These are phyloP conservation scores for Paramarasmius palmivorus DNA, from an alignment of 1,284 basidiomycete species.

Conservation along the genomic window DNA sequence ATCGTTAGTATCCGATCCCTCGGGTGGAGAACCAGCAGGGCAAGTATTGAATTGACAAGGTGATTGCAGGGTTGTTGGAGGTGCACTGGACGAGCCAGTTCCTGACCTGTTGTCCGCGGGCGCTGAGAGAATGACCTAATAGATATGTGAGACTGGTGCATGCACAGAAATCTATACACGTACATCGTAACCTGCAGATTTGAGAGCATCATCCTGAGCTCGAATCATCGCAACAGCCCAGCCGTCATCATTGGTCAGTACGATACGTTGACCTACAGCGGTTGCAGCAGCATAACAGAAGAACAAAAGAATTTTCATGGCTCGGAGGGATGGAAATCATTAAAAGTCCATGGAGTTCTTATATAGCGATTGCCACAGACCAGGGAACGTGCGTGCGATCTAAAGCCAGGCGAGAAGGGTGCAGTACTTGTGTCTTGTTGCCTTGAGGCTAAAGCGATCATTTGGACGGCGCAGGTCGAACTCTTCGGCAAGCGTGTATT, in stretches of 20 bases:
- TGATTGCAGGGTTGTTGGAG: conserved; percentile 25
- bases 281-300: background rate
- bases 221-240: conserved; percentile 45
- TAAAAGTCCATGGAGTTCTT: no score
- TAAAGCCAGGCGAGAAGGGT: no score
- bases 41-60: conserved; percentile 45
- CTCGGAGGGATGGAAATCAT: background rate
- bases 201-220: conserved; percentile 36
- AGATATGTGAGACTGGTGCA: background rate
- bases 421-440: no score
- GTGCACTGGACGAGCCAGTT: conserved; percentile 34
- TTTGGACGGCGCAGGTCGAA: no score
- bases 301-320: background rate
- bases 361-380: no score
- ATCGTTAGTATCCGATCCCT: conserved; percentile 43
- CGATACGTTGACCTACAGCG: conserved; percentile 10
- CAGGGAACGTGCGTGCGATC: no score
- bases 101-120: conserved; percentile 46
- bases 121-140: conserved; percentile 37
- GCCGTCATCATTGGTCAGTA: conserved; percentile 30
- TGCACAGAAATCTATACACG: conserved; percentile 15
- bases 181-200: conserved; percentile 40
- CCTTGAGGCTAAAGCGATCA: no score
- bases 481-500: no score
- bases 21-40: conserved; percentile 41